A percentile compares a stretch with the other conserved stretches of the same genome.
These are phyloP conservation scores for Aspergillus thermomutatus DNA, from an alignment of 2,329 filamentous ascomycete genomes.

Conservation along the genomic window DNA sequence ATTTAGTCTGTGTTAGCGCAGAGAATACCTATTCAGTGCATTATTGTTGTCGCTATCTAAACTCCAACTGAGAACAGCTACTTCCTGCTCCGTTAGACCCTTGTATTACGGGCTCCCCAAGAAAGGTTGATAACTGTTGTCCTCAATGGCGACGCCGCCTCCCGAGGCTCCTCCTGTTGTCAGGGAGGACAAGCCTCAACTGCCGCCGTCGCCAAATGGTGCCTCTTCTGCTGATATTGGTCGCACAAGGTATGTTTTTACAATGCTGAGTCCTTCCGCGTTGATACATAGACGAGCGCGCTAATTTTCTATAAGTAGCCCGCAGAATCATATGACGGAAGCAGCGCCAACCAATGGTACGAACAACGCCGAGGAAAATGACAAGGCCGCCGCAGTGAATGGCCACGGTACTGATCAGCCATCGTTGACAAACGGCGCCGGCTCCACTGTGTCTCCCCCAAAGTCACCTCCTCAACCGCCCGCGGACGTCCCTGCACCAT, in stretches of 20 bases:
- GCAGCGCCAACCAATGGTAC: constrained; percentile 14
- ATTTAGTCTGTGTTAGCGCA: constrained; percentile 32
- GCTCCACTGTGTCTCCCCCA: constrained; percentile 24
- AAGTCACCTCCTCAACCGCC: constrained; percentile 25
- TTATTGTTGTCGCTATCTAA: constrained; percentile 25
- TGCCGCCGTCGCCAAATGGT: constrained; percentile 35
- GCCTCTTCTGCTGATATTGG: constrained; percentile 25
- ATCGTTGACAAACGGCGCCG: constrained; percentile 27
- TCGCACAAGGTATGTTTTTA: constrained; percentile 28
- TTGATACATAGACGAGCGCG: constrained; percentile 11
- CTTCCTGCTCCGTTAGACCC: constrained; percentile 20
- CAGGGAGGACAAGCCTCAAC: constrained; percentile 42
- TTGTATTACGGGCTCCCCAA: constrained; percentile 24
- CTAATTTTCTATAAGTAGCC: constrained; percentile 11
- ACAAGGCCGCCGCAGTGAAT: constrained; percentile 24
- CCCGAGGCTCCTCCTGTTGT: constrained; percentile 36
- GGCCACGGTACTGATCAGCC: constrained; percentile 24
- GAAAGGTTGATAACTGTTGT: constrained; percentile 18
- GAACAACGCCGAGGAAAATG: constrained; percentile 11
- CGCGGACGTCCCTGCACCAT: constrained; percentile 6
- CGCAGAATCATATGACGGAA: constrained; percentile 21
- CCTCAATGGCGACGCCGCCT: constrained; percentile 43
- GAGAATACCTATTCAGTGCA: constrained; percentile 32
- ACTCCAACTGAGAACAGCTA: constrained; percentile 20
- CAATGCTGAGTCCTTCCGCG: neutral